Evolutionary conservation across 208 protist genomes (phyloP), one percentile per base, ranked within the genome.

Genomic region (Crithidia brevicula): DNA sequence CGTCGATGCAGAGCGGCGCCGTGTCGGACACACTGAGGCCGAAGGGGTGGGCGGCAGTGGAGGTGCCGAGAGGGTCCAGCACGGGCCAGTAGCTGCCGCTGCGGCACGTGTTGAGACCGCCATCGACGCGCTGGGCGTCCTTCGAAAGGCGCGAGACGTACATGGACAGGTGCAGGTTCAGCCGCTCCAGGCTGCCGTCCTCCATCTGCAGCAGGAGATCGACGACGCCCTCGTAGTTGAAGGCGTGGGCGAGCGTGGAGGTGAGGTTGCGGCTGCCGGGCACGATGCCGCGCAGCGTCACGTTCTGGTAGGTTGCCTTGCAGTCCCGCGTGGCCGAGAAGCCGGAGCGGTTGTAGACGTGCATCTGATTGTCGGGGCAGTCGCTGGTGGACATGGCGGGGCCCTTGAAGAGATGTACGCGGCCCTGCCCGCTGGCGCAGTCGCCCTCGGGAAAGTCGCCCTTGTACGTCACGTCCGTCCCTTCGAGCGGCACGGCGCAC

Each of bases 1-100:
- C 74, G 57, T 92, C 86, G 45, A 88, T 82, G 62, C 89, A 95
- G 23, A 95, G 79, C 31, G 52, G 62, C 31, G 54, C 60, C 45
- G 60, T 52, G 3, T 42, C 59, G 0, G 67, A 57, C 4, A 75
- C 65, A 66, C 79, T 82, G n/a, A 91, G 70, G 30, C 42, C 57
- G 64, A 95, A 85, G 16, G 89, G 89, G 38, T 62, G 34, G 47
- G 82, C 86, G 6, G 89, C 73, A 20, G 88, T 74, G 20, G 89
- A 95, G 23, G 54, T 67, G 47, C 89, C 89, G 60, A 95, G 85
- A 11, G 89, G 89, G 64, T 95, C 89, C 11, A 92, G 79, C 42
- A 95, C 77, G 16, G 89, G 89, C 82, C 83, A 87, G 77, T 95
- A 95, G 58, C 73, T 78, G 46, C 77, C 82, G 25, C 82, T 78